phyloP scores from a whole-genome alignment of 352 stramenopile genomes.

The Phytopythium litorale region DNA sequence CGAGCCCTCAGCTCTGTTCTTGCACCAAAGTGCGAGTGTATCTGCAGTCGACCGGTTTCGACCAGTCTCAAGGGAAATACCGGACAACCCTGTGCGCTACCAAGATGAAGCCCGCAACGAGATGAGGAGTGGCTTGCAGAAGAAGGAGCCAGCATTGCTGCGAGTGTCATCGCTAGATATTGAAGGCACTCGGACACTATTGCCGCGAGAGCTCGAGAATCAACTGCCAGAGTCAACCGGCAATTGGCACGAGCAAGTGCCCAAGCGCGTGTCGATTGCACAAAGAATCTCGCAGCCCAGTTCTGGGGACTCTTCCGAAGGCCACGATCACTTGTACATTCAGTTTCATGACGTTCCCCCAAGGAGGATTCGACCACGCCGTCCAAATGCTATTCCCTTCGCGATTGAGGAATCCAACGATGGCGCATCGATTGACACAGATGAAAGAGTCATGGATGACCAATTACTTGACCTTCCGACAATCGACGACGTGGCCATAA shows the following conservation, averaged over 20 bases:
- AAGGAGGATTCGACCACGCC: slow-evolving; percentile 20
- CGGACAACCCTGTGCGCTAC: background rate
- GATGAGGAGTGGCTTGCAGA: background rate
- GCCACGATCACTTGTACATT: slow-evolving; percentile 28
- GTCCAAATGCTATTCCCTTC: no score
- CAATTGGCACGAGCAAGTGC: background rate
- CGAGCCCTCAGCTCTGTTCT: slow-evolving; percentile 20
- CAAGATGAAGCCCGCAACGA: background rate
- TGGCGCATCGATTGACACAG: background rate
- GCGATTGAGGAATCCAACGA: background rate
- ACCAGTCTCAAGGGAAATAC: slow-evolving; percentile 20
- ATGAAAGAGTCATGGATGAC: background rate
- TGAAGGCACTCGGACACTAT: background rate
- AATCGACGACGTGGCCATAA: background rate
- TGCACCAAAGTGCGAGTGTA: slow-evolving; percentile 30
- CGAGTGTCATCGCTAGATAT: slow-evolving; percentile 10
- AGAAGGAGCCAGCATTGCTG: slow-evolving; percentile 10
- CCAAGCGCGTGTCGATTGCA: background rate
- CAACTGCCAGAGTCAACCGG: background rate
- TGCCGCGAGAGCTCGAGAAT: background rate
- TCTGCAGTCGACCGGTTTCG: slow-evolving; percentile 39
- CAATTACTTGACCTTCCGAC: background rate
- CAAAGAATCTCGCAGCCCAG: background rate
- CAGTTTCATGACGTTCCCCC: slow-evolving; percentile 54
- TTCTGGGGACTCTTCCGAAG: background rate